A percentile compares a stretch with the other conserved stretches of the same genome.
Evolutionary conservation across 2,329 filamentous ascomycete species (phyloP).

Genomic region (Annulohypoxylon truncatum): DNA sequence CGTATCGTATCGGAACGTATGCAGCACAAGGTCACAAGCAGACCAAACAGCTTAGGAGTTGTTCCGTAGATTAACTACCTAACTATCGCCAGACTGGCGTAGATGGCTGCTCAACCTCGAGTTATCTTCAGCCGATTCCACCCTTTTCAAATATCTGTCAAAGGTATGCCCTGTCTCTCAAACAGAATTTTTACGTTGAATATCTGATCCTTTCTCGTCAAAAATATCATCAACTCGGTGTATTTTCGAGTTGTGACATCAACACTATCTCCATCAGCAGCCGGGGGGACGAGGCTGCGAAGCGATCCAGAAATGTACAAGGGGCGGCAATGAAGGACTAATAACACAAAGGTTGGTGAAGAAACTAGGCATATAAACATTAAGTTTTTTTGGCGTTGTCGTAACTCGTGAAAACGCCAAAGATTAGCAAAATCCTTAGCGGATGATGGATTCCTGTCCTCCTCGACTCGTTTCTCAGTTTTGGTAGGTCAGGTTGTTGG

Average conservation of each 20-base stretch:
- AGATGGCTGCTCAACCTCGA: constrained; percentile 26
- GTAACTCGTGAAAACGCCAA: constrained; percentile 45
- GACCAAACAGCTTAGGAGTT: constrained; percentile 10
- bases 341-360: constrained; percentile 44
- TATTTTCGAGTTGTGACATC: constrained; percentile 16
- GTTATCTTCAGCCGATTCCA: constrained; percentile 11
- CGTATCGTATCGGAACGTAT: not conserved
- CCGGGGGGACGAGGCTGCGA: constrained; percentile 47
- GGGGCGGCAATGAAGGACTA: constrained; percentile 41
- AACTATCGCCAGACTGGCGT: constrained; percentile 22
- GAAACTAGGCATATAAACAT: constrained; percentile 52
- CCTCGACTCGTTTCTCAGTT: constrained; percentile 31
- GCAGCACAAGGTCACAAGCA: constrained; percentile 1
- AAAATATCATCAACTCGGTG: constrained; percentile 31
- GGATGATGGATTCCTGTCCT: constrained; percentile 31
- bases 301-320: constrained; percentile 48
- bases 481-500: constrained; percentile 30
- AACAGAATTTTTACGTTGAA: constrained; percentile 16
- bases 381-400: constrained; percentile 46
- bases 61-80: constrained; percentile 33
- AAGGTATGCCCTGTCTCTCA: constrained; percentile 19
- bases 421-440: constrained; percentile 33
- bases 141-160: constrained; percentile 19
- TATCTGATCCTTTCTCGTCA: constrained; percentile 20
- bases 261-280: constrained; percentile 37